phyloP scores from a whole-genome alignment of 2,329 filamentous ascomycete species.

The Chrysosporium queenslandicum region DNA sequence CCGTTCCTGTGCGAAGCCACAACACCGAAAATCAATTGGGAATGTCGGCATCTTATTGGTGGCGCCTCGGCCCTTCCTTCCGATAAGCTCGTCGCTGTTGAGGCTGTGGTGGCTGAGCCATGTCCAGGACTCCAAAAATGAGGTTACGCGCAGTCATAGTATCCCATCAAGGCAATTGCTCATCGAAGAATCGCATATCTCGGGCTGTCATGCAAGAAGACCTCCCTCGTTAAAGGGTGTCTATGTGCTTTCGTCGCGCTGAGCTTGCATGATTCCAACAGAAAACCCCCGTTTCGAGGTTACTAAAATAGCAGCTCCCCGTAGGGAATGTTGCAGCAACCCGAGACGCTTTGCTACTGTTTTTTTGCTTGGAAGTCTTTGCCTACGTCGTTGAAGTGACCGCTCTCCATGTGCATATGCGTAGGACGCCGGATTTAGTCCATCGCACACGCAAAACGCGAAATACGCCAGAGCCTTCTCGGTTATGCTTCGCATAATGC shows the following conservation, averaged over 20 bases:
- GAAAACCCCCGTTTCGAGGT: too few relatives aligned
- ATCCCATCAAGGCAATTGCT: background rate
- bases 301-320: too few relatives aligned
- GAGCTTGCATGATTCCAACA: too few relatives aligned
- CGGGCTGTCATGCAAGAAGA: too few relatives aligned
- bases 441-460: background rate
- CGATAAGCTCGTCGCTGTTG: background rate
- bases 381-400: background rate
- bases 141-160: background rate
- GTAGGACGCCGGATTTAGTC: background rate
- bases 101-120: conserved; percentile 6
- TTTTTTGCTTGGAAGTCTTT: background rate
- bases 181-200: background rate
- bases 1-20: too few relatives aligned
- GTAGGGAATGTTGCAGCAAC: too few relatives aligned
- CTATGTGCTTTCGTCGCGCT: too few relatives aligned
- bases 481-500: background rate
- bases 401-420: background rate
- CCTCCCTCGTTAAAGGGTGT: too few relatives aligned
- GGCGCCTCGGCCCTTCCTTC: background rate
- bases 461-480: background rate
- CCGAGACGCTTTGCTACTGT: too few relatives aligned
- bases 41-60: background rate
- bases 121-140: background rate
- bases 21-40: background rate